phyloP scores from a whole-genome alignment of 257 asterid species.

The Fraxinus americana region DNA sequence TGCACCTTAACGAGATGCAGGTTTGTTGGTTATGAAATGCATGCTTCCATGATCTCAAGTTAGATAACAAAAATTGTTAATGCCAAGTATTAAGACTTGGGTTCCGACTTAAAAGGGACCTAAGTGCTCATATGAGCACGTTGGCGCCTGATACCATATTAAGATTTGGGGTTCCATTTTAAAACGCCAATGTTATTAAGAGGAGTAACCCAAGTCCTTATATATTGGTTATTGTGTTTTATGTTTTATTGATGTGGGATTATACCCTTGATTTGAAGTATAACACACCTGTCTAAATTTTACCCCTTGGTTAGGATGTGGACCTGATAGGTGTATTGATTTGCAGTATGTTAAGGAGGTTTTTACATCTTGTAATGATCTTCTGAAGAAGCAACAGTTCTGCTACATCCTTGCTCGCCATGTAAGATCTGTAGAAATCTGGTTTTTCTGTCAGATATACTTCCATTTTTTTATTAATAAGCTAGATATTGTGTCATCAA shows the following conservation, averaged over 20 bases:
- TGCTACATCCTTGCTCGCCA: constrained; percentile 90
- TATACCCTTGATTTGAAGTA: constrained; percentile 2
- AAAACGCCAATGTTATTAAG: no score
- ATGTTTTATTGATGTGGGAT: no score
- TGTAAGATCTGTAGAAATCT: constrained; percentile 49
- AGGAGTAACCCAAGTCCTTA: no score
- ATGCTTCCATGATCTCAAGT: constrained; percentile 5
- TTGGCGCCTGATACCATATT: no score
- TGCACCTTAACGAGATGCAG: constrained; percentile 74
- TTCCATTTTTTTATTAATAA: not conserved
- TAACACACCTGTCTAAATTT: not conserved
- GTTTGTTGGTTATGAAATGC: constrained; percentile 39
- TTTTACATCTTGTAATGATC: constrained; percentile 58
- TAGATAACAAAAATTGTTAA: constrained; percentile 1
- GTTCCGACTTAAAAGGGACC: no score
- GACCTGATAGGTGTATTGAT: constrained; percentile 16
- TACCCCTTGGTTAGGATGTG: not conserved
- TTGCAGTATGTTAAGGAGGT: constrained; percentile 79
- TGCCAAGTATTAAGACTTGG: not conserved
- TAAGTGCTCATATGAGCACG: no score
- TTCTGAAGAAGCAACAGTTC: constrained; percentile 64
- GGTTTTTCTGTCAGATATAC: not conserved
- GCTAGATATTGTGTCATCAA: not conserved
- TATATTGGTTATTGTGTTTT: no score
- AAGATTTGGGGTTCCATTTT: no score